phyloP scores from a whole-genome alignment of 345 rosid genomes.

The Schrenkiella parvula region DNA sequence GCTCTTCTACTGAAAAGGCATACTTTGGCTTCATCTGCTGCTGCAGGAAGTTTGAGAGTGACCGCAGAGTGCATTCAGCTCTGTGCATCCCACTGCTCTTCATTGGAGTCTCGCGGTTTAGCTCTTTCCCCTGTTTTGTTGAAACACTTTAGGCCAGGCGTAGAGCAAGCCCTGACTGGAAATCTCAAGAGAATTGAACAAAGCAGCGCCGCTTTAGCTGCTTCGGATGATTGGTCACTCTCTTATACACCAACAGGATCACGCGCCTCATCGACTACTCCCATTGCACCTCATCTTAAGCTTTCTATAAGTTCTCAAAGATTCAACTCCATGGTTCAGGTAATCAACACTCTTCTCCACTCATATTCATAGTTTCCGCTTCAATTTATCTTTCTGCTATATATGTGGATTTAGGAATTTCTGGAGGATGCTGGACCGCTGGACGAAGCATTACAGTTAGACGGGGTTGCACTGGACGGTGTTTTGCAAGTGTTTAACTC shows the following conservation, averaged over 20 bases:
- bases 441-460: slow-evolving; percentile 68
- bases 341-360: too few relatives aligned
- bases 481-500: slow-evolving; percentile 62
- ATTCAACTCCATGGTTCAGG: slow-evolving; percentile 85
- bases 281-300: slow-evolving; percentile 47
- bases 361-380: background rate
- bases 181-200: slow-evolving; percentile 76
- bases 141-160: slow-evolving; percentile 60
- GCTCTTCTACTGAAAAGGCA: slow-evolving; percentile 64
- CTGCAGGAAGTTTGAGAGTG: slow-evolving; percentile 64
- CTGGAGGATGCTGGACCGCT: slow-evolving; percentile 80
- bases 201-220: slow-evolving; percentile 72
- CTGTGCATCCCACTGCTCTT: slow-evolving; percentile 67
- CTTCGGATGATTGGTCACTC: slow-evolving; percentile 83
- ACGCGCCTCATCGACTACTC: slow-evolving; percentile 46
- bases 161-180: slow-evolving; percentile 61
- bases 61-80: slow-evolving; percentile 72
- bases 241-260: slow-evolving; percentile 50
- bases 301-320: slow-evolving; percentile 77
- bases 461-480: slow-evolving; percentile 74
- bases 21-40: slow-evolving; percentile 70
- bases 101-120: slow-evolving; percentile 80
- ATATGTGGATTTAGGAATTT: slow-evolving; percentile 48
- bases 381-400: background rate
- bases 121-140: slow-evolving; percentile 72